phyloP scores from a whole-genome alignment of 2,329 filamentous ascomycete species.

The Colletotrichum sp. region DNA sequence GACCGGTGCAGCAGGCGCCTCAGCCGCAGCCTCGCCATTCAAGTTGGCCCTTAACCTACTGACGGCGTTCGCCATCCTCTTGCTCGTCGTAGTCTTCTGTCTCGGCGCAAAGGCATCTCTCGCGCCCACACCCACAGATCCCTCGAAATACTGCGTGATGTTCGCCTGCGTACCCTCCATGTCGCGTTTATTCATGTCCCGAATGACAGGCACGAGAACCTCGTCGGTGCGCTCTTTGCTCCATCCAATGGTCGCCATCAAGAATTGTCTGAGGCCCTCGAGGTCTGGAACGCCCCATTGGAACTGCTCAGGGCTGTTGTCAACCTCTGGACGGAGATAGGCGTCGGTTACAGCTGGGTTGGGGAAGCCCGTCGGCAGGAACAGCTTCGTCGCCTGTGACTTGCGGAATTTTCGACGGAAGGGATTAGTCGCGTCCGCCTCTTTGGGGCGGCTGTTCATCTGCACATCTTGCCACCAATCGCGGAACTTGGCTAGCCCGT shows the following conservation, averaged over 20 bases:
- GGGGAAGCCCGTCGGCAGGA: slow-evolving; percentile 82
- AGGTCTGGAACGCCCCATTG: slow-evolving; percentile 97
- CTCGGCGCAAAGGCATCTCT: slow-evolving; percentile 73
- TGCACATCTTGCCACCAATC: slow-evolving; percentile 90
- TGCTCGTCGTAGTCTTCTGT: slow-evolving; percentile 68
- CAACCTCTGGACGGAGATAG: slow-evolving; percentile 86
- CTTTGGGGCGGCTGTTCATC: slow-evolving; percentile 63
- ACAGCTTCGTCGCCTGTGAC: slow-evolving; percentile 80
- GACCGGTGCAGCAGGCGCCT: neutral
- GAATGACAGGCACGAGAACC: slow-evolving; percentile 91
- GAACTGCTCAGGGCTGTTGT: slow-evolving; percentile 76
- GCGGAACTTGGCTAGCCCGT: slow-evolving; percentile 74
- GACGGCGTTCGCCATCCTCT: slow-evolving; percentile 79
- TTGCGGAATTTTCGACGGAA: slow-evolving; percentile 90
- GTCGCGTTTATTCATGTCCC: slow-evolving; percentile 90
- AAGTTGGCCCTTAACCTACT: slow-evolving; percentile 66
- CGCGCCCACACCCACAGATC: slow-evolving; percentile 70
- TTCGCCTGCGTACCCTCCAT: slow-evolving; percentile 94
- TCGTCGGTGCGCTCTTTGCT: slow-evolving; percentile 90
- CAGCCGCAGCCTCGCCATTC: slow-evolving; percentile 24
- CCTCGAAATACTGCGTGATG: slow-evolving; percentile 91
- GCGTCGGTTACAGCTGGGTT: slow-evolving; percentile 78
- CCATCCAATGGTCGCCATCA: slow-evolving; percentile 96
- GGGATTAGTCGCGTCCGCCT: slow-evolving; percentile 59
- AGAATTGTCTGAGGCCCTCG: slow-evolving; percentile 79